Percentiles rank a stretch among this genome's conserved stretches.
phyloP scores from a whole-genome alignment of 2,329 filamentous ascomycete species.

The Coniochaeta pulveracea region DNA sequence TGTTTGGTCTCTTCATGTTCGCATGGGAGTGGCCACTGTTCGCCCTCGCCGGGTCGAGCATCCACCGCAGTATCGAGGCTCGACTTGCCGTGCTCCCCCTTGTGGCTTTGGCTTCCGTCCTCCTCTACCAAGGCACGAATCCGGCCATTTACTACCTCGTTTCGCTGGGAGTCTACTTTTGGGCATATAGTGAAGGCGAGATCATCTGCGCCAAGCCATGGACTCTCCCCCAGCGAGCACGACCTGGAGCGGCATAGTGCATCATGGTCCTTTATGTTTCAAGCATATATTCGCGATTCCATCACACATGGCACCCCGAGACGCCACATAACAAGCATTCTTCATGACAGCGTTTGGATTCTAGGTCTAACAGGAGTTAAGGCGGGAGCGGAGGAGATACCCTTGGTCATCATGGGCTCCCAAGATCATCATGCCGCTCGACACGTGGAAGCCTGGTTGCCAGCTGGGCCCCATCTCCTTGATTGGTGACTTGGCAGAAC shows the following conservation, averaged over 20 bases:
- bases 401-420: too few relatives aligned
- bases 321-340: constrained; percentile 1
- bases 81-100: constrained; percentile 76
- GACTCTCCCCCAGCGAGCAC: constrained; percentile 50
- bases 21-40: constrained; percentile 86
- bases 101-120: constrained; percentile 57
- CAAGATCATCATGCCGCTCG: too few relatives aligned
- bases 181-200: constrained; percentile 96
- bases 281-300: constrained; percentile 1
- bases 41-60: constrained; percentile 60
- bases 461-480: too few relatives aligned
- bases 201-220: constrained; percentile 59
- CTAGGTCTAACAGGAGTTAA: too few relatives aligned
- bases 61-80: constrained; percentile 83
- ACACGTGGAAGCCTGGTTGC: too few relatives aligned
- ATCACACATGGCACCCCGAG: not conserved
- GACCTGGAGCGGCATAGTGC: constrained; percentile 14
- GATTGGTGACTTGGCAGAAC: too few relatives aligned
- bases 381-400: too few relatives aligned
- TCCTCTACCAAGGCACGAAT: constrained; percentile 90
- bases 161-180: constrained; percentile 81
- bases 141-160: constrained; percentile 85
- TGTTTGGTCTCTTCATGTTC: constrained; percentile 68
- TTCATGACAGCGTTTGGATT: not conserved
- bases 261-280: not conserved